Base-by-base conservation (phyloP, 495 filamentous ascomycete genomes). In the Penicillium malachiteum region DNA sequence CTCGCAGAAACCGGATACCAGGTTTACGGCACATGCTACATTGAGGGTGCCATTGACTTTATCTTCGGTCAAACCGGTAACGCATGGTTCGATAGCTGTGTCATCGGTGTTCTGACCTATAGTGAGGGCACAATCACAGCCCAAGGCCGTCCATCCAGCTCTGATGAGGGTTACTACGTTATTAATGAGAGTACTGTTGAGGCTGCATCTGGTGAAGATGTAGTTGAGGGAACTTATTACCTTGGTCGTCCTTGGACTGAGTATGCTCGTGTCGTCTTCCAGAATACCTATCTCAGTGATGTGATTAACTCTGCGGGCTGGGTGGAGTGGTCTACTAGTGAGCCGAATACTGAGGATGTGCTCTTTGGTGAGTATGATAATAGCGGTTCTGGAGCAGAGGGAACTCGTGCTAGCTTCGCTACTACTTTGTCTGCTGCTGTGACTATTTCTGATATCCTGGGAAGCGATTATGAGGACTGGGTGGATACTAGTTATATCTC, bases 171-270 rank as follows among this genome's bases (percentile, higher is more conserved):
- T 32, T 87, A 81, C 67, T 88, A 84, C 56, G 78, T 89, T 51
- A 82, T 88, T 71, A 83, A 84, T 71, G 79, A 80, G 58, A 79
- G 72, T 45, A 77, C 62, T 38, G 66, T 81, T 35, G 70, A 74
- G 3, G 76, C 74, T 32, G 80, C 73, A 9, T 50, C 66, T 1
- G 82, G 81, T 6, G 65, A 77, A 34, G 66, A 47, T 21, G 79
- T 87, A 7, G 18, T 71, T 3, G 57, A 63, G 9, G 85, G 83
- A 5, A 72, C 76, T 30, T 81, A 77, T 48, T 87, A 84, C 60
- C 76, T 89, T 4, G 86, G 86, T 7, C 77, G 85, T n/a, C 87
- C 86, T 14, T 89, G 85, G 85, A 67, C 75, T 9, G 66, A 80
- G 48, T 87, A 82, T 57, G 75, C 85, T 3, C 70, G 82, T 2